Conservation (phyloP, 1,284 basidiomycete species). For the Serendipita sp. region DNA sequence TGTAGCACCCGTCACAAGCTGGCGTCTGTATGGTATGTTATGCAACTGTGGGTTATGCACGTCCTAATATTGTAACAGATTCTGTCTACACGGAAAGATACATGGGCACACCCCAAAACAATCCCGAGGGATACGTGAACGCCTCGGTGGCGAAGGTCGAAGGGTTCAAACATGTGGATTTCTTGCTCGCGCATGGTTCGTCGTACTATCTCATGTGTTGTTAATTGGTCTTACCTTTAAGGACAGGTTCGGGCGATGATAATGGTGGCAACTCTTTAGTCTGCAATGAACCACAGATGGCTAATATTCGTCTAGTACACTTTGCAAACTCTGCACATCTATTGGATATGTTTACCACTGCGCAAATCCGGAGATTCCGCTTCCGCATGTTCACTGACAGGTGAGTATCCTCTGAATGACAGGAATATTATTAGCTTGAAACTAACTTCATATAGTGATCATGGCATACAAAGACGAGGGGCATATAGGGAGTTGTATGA, state of each 20-base stretch:
- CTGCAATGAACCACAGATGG: background rate
- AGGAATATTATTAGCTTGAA: conserved; percentile 14
- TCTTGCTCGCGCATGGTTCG: conserved; percentile 71
- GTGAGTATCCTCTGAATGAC: conserved; percentile 24
- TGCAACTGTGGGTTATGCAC: background rate
- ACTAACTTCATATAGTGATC: conserved; percentile 41
- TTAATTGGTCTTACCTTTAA: background rate
- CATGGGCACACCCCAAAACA: conserved; percentile 72
- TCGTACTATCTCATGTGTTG: background rate
- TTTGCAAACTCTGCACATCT: conserved; percentile 81
- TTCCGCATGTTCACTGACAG: conserved; percentile 97
- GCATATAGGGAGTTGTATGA: conserved; percentile 77
- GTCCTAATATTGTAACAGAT: conserved; percentile 30
- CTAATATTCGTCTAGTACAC: conserved; percentile 39
- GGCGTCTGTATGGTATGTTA: conserved; percentile 64
- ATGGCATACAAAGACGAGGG: conserved; percentile 56
- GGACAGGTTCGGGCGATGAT: conserved; percentile 58
- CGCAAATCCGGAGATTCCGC: conserved; percentile 42
- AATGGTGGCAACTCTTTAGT: conserved; percentile 31
- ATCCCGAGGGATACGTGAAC: conserved; percentile 70
- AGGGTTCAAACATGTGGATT: conserved; percentile 68
- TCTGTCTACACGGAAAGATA: conserved; percentile 94
- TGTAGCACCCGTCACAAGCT: conserved; percentile 78
- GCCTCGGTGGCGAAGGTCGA: conserved; percentile 75
- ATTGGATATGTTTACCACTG: conserved; percentile 79